Conservation (phyloP, 1,284 basidiomycete species). For the Ganoderma sp. region DNA sequence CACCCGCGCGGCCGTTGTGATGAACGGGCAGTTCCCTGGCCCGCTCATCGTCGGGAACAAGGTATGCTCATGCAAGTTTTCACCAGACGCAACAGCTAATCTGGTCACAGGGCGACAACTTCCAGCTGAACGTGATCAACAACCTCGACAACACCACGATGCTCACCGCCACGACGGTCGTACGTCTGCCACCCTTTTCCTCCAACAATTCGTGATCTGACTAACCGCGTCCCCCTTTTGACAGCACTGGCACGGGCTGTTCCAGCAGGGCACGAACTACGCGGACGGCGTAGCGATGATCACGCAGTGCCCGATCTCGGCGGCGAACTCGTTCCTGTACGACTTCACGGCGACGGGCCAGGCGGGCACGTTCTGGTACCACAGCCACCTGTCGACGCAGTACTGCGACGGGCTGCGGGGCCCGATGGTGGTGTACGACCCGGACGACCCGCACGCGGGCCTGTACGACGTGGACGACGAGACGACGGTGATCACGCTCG, state of each 20-base stretch:
- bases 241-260: conserved; percentile 39
- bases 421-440: conserved; percentile 48
- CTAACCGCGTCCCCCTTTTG: no score
- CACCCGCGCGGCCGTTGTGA: conserved; percentile 32
- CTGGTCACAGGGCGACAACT: conserved; percentile 33
- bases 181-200: conserved; percentile 70
- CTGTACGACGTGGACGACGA: conserved; percentile 48
- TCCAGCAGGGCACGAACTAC: conserved; percentile 42
- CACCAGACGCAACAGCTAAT: neutral
- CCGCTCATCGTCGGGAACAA: conserved; percentile 37
- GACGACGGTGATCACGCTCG: conserved; percentile 29
- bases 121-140: conserved; percentile 30
- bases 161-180: conserved; percentile 43
- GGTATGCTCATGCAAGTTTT: conserved; percentile 15
- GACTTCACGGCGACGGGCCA: conserved; percentile 37
- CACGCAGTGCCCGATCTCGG: conserved; percentile 52
- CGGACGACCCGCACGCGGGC: conserved; percentile 42
- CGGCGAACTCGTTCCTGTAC: conserved; percentile 50
- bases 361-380: conserved; percentile 38
- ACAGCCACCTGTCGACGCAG: conserved; percentile 12
- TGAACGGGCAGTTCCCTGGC: conserved; percentile 35
- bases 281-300: conserved; percentile 38
- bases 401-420: conserved; percentile 42
- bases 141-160: conserved; percentile 41
- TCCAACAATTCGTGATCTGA: no score